Evolutionary conservation across 2,329 filamentous ascomycete genomes (phyloP), one percentile per base, ranked within the genome.

Genomic region (Scedosporium apiospermum): DNA sequence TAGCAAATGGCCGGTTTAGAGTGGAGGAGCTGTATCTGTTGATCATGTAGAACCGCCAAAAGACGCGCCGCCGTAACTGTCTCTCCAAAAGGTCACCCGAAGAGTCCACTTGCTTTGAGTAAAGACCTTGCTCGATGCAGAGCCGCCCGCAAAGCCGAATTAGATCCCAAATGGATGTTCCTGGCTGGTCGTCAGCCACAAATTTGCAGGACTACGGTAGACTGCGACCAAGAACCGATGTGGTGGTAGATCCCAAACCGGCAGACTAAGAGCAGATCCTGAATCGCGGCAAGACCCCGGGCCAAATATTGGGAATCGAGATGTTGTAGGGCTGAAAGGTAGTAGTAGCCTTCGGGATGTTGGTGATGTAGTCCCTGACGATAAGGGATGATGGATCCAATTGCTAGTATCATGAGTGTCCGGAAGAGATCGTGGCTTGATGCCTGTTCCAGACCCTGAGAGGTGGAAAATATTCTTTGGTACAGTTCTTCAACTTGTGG

Each of bases 11-110:
- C 1, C 77, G 73, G 41, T 72, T 73, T 0, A 79, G 67, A 1
- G 74, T 75, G 0, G 71, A 72, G 1, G 77, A 78, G 63, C 73
- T 78, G 53, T 79, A 78, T 18, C 76, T 68, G 63, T 78, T 76
- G 14, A 78, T 73, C n/a, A 77, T 70, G 60, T 78, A 79, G 65
- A 74, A 76, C 46, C 76, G 70, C 77, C 77, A 78, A 64, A 79
- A 80, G 0, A 78, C 71, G 1, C 76, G 68, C 0, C 75, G 70
- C 41, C 68, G 70, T 14, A 74, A 68, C 55, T 78, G 76, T 34
- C 76, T 72, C 10, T 72, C 65, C 5, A 76, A 41, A 0, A 70
- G 66, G 3, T 65, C 62, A 0, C 64, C 58, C 2, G 41, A 30
- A 1, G 60, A 58, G 2, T 59, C 41, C 6, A 65, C 23, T 10